Evolutionary conservation across 179 eudicot species (phyloP), one percentile per base, ranked within the genome.

Genomic region (Sideroxylon spinosum): DNA sequence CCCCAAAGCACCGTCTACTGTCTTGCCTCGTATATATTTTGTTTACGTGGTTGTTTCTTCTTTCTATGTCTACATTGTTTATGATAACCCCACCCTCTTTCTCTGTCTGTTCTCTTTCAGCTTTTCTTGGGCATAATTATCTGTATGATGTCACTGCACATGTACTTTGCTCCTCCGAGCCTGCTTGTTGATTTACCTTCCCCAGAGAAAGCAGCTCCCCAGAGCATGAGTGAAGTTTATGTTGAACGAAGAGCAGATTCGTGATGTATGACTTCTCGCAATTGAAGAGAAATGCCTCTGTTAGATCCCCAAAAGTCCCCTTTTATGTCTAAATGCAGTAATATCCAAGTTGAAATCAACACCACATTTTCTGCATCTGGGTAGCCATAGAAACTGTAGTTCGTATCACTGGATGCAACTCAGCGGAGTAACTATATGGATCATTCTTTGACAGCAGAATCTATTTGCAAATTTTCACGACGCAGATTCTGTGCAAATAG

Each of bases 111-210:
- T 82, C 91, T 94, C n/a, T n/a, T n/a, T n/a, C n/a, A 94, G 98
- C 96, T 94, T 83, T 91, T 94, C 88, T 78, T 95, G 87, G 97
- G 97, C 25, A 90, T 95, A 55, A 81, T 95, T 14, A 86, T 95
- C 80, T 93, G 98, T 86, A 95, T 95, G 93, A 95, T 95, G 97
- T 95, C 98, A n/a, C 80, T 95, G 37, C 97, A 95, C 74, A 86
- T 91, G 92, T 95, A 93, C 77, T 95, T 95, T 71, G 92, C 98
- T 25, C 97, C 98, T 81, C 85, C 95, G 50, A 91, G 68, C 82
- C 81, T 82, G 90, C 97, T 95, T 73, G 79, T 93, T 29, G 93
- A 93, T 78, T 72, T 90, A 66, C 92, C 92, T 26, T 71, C 79
- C 25, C 25, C 78, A 0, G 83, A 82, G 37, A 90, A 87, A 81